Percentiles rank a stretch among this genome's conserved stretches.
Evolutionary conservation across 345 rosid species (phyloP).

Genomic region (Triadica sebifera): DNA sequence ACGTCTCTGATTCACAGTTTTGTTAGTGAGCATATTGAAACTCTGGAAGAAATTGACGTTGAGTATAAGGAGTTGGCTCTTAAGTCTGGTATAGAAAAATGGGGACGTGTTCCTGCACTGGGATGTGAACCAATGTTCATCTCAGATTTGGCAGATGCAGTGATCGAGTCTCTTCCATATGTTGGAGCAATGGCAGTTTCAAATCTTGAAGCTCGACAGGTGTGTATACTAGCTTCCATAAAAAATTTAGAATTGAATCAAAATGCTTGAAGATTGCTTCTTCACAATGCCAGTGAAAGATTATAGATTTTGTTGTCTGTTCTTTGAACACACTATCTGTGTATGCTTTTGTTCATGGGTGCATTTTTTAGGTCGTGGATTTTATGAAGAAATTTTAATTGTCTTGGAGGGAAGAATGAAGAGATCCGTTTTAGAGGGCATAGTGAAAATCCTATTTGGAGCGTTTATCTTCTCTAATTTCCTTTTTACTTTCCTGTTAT

Average conservation of each 20-base stretch:
- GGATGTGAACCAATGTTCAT: slow-evolving; percentile 94
- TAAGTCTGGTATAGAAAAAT: slow-evolving; percentile 80
- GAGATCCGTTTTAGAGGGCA: not conserved
- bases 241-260: not conserved
- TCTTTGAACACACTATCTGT: not conserved
- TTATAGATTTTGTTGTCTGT: not conserved
- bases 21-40: slow-evolving; percentile 98
- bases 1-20: slow-evolving; percentile 49
- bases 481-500: not conserved
- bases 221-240: slow-evolving; percentile 19
- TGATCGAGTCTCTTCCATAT: slow-evolving; percentile 93
- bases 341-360: not conserved
- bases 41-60: slow-evolving; percentile 96
- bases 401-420: not conserved
- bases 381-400: not conserved
- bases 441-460: not conserved
- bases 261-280: not conserved
- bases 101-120: slow-evolving; percentile 97
- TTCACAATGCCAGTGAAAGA: not conserved
- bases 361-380: not conserved
- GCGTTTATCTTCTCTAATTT: not conserved
- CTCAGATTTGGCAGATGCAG: slow-evolving; percentile 97
- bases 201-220: slow-evolving; percentile 99
- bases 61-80: slow-evolving; percentile 95
- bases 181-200: slow-evolving; percentile 99